Evolutionary conservation across 1,284 basidiomycete genomes (phyloP), one percentile per base, ranked within the genome.

Genomic region (Malassezia japonica): DNA sequence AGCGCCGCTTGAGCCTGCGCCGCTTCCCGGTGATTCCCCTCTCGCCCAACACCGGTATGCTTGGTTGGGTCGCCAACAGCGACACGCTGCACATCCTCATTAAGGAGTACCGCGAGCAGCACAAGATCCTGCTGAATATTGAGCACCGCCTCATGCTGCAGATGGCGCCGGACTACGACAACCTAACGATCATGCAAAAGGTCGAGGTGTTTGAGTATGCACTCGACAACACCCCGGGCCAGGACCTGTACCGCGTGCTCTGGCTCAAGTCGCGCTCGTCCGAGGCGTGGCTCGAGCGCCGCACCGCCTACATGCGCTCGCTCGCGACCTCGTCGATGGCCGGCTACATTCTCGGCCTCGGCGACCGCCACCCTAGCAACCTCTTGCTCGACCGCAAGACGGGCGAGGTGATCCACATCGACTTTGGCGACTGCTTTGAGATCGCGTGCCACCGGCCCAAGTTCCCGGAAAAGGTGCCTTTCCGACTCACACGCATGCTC

Each of bases 91-190:
- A 99, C 69, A 87, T 96, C 29, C 81, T 99, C 29, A 91, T 99
- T 74, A 85, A 90, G 69, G 90, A 70, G 44, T 73, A 67, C 41
- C 61, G 67, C 12, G 65, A 71, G 50, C 70, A 67, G 58, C 65
- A 68, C 59, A 98, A 98, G 77, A 92, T 99, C 35, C 76, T 98
- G 32, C 79, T 98, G 57, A 98, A 99, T 74, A 95, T 98, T 56
- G 94, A 99, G 76, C 94, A 96, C 72, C 84, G 92, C 13, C 77
- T 99, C 56, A 99, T 99, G 87, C 82, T 96, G 6, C 67, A 96
- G 86, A 98, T 98, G 92, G 92, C 94, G 10, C 92, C 94, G 8
- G 94, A 98, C 74, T 98, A 98, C 74, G 94, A 98, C 75, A 86
- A 85, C 64, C 78, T 98, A 35, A 90, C 87, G 27, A 78, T 96